Evolutionary conservation across 805 yeast species (phyloP), one percentile per base, ranked within the genome.

Genomic region (Yarrowia bubula): DNA sequence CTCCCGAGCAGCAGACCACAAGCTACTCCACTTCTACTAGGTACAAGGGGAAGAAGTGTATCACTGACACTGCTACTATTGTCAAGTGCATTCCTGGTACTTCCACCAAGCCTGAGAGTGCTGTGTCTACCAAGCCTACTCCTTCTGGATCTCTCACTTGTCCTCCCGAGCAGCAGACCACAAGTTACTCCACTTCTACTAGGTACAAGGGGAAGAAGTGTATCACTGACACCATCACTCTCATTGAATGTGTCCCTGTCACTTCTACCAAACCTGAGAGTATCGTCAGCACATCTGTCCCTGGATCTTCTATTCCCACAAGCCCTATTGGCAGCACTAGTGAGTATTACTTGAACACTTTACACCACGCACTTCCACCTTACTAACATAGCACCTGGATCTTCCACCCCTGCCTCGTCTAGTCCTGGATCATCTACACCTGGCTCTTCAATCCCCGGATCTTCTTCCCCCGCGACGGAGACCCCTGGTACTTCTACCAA

Each of bases 131-230:
- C 44, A 22, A 32, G 38, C 18, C 51, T 15, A 32, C 38, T 33
- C 55, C 55, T 6, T 22, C 39, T 33, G 55, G 41, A 2, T 48
- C 55, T 11, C 39, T 48, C 39, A 32, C 55, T 33, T 46, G 51
- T 4, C 51, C 51, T 32, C 51, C 51, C 15, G 51, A 46, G 51
- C 17, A 46, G 38, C 51, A 46, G 37, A 46, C 51, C 22, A 46
- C 51, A 1, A 31, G 31, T 11, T 22, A 31, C 9, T 31, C 51
- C 8, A 46, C 51, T 15, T 46, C 51, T 8, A 46, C 51, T 31
- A 37, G 51, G 3, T 46, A 15, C 22, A 8, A 46, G 3, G 51
- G 51, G 8, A 31, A 37, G 51, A 37, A 46, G 8, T 46, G 51
- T 14, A 14, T 46, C 14, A 48, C 55, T 6, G 55, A 48, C 6